A percentile compares a stretch with the other conserved stretches of the same genome.
These are phyloP conservation scores for Wallacemonas sp. DNA, from an alignment of 208 protist species.

Conservation along the genomic window DNA sequence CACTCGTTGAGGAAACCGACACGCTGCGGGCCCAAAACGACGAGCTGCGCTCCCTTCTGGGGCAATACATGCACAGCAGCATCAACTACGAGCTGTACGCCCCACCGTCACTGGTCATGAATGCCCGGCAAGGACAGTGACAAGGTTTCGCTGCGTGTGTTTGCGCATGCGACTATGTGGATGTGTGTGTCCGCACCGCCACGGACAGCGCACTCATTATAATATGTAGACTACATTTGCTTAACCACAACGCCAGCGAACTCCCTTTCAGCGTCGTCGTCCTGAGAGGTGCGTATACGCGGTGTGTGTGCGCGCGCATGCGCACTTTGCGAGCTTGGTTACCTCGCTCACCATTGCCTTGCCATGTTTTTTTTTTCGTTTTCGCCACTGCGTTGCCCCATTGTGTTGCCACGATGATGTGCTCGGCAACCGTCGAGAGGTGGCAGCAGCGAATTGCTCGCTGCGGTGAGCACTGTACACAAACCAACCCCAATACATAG, in stretches of 20 bases:
- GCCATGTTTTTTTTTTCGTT: not conserved
- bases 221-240: not conserved
- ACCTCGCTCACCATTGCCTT: not conserved
- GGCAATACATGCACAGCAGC: conserved; percentile 89
- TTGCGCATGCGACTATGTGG: not conserved
- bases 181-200: too few species aligned
- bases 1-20: conserved; percentile 84
- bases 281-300: too few species aligned
- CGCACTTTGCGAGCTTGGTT: too few species aligned
- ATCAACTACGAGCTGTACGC: conserved; percentile 92
- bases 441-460: too few species aligned
- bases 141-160: not conserved
- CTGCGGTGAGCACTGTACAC: too few species aligned
- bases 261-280: too few species aligned
- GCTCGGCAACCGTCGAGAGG: too few species aligned
- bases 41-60: conserved; percentile 90
- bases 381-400: not conserved
- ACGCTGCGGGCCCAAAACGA: conserved; percentile 90
- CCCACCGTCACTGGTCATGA: conserved; percentile 62
- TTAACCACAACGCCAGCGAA: too few species aligned
- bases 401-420: too few species aligned
- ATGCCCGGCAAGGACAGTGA: conserved; percentile 6
- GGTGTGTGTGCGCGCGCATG: too few species aligned
- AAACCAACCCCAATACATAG: too few species aligned
- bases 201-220: not conserved